Evolutionary conservation across 192 early-diverging fungal genomes (phyloP).

Genomic region (Chytriomyces confervae): DNA sequence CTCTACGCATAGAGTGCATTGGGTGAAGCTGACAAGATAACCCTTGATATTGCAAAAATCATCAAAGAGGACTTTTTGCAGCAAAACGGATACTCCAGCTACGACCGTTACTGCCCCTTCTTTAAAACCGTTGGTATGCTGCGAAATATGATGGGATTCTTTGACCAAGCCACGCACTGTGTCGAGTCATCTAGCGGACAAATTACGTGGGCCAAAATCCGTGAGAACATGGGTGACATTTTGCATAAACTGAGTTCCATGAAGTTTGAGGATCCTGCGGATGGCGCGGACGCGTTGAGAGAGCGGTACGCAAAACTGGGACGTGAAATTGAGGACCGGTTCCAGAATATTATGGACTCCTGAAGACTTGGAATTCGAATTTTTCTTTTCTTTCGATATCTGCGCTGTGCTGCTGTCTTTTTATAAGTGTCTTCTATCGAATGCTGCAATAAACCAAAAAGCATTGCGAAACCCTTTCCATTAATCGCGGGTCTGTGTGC

Average conservation of each 20-base stretch:
- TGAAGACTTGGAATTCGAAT: not conserved
- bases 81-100: constrained; percentile 98
- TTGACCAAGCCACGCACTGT: constrained; percentile 90
- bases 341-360: constrained; percentile 26
- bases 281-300: constrained; percentile 86
- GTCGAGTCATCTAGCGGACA: constrained; percentile 90
- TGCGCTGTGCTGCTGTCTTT: too few species aligned
- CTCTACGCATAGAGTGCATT: constrained; percentile 60
- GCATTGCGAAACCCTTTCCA: too few species aligned
- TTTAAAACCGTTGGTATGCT: constrained; percentile 99
- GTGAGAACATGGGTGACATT: constrained; percentile 88
- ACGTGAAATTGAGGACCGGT: constrained; percentile 76
- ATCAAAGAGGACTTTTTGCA: constrained; percentile 99
- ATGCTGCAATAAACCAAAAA: too few species aligned
- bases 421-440: too few species aligned
- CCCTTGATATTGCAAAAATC: constrained; percentile 94
- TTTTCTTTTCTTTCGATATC: too few species aligned
- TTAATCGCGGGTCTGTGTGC: too few species aligned
- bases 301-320: constrained; percentile 89
- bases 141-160: constrained; percentile 96
- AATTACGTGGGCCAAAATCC: constrained; percentile 95
- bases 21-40: constrained; percentile 98
- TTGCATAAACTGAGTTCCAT: constrained; percentile 97
- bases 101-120: constrained; percentile 99
- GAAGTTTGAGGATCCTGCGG: constrained; percentile 99